Conservation (phyloP, 176 grass and related monocot species). For the Oryza coarctata region DNA sequence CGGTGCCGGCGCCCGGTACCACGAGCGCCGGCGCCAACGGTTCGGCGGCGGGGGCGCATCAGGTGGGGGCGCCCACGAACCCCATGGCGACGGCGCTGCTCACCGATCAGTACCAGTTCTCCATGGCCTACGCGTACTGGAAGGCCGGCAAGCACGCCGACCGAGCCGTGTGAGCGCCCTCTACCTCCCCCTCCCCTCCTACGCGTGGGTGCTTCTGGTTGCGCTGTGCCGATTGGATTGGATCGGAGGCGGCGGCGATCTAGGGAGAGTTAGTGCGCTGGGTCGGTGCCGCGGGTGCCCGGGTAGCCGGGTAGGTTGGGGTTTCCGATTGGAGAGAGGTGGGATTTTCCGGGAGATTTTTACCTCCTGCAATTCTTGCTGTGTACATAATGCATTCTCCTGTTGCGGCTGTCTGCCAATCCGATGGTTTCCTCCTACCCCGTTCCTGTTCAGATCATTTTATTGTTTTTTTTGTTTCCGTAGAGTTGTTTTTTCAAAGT, state of each 20-base stretch:
- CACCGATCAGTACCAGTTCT: conserved; percentile 98
- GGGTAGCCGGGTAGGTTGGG: conserved; percentile 6
- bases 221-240: conserved; percentile 18
- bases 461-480: neutral
- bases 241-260: conserved; percentile 33
- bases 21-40: conserved; percentile 49
- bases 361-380: neutral
- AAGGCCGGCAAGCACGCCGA: conserved; percentile 89
- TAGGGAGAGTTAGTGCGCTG: neutral
- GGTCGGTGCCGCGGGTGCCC: neutral
- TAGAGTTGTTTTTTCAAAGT: neutral
- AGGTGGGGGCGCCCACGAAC: conserved; percentile 70
- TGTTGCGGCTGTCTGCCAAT: neutral
- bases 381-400: neutral
- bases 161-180: conserved; percentile 77
- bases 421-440: neutral
- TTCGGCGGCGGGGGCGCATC: conserved; percentile 27
- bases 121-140: conserved; percentile 99
- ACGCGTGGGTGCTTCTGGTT: neutral
- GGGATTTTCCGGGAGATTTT: neutral
- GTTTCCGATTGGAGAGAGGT: neutral
- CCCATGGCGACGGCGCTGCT: conserved; percentile 97
- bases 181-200: neutral
- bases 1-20: neutral
- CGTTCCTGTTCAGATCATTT: neutral